Evolutionary conservation across 2,329 filamentous ascomycete genomes (phyloP).

Genomic region (Ilyonectria mors-panacis): DNA sequence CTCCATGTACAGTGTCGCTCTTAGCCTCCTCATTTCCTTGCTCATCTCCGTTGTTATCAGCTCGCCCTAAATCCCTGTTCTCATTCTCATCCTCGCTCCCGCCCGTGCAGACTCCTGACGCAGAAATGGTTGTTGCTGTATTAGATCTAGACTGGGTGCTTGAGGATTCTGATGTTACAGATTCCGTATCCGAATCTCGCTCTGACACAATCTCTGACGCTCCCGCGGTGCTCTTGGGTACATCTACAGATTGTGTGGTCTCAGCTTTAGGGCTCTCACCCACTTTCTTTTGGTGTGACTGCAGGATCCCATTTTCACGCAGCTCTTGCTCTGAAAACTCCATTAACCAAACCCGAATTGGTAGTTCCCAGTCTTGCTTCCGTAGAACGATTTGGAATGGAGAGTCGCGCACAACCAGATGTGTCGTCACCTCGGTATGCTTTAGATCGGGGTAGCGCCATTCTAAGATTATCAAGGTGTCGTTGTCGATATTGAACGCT

Average conservation of each 20-base stretch:
- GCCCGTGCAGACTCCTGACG: not conserved
- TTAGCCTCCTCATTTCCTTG: no score
- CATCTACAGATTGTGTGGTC: not conserved
- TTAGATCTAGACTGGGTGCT: not conserved
- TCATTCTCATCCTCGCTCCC: not conserved
- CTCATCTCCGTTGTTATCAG: not conserved
- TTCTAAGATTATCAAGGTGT: slow-evolving; percentile 23
- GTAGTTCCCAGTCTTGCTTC: slow-evolving; percentile 33
- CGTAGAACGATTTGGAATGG: slow-evolving; percentile 30
- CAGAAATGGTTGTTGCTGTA: not conserved
- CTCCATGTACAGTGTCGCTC: not conserved
- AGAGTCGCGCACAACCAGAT: slow-evolving; percentile 27
- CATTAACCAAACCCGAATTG: slow-evolving; percentile 11
- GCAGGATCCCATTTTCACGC: not conserved
- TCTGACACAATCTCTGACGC: not conserved
- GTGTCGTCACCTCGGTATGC: slow-evolving; percentile 16
- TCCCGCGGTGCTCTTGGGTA: not conserved
- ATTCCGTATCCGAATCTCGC: slow-evolving; percentile 3
- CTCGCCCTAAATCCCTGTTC: not conserved
- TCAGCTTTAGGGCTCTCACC: not conserved
- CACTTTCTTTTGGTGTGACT: not conserved
- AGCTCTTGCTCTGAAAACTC: not conserved
- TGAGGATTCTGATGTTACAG: not conserved
- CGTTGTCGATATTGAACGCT: slow-evolving; percentile 9
- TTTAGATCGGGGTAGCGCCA: slow-evolving; percentile 22